Percentiles rank a stretch among this genome's conserved stretches.
These are phyloP conservation scores for Steccherinum ochraceum DNA, from an alignment of 768 basidiomycete species.

Conservation along the genomic window DNA sequence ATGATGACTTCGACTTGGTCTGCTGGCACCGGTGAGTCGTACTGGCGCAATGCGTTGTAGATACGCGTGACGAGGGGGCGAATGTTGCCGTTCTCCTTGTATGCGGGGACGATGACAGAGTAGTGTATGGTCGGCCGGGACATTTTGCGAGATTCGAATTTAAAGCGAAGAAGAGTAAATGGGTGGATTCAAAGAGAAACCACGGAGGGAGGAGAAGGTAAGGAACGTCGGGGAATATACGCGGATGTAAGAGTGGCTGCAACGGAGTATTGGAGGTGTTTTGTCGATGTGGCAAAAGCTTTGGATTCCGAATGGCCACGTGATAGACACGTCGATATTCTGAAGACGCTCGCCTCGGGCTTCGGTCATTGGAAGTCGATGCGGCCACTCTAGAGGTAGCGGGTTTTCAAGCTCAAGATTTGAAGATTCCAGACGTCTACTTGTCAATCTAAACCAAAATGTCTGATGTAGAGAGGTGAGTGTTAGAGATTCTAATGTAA, in stretches of 20 bases:
- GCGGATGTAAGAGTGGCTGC: not conserved
- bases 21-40: slow-evolving; percentile 21
- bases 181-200: too few relatives aligned
- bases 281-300: not conserved
- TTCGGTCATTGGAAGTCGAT: too few relatives aligned
- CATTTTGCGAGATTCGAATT: slow-evolving; percentile 2
- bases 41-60: slow-evolving; percentile 19
- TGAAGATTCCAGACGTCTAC: too few relatives aligned
- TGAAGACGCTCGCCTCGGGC: too few relatives aligned
- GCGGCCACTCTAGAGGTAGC: too few relatives aligned
- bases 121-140: slow-evolving; percentile 13
- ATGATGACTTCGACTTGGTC: slow-evolving; percentile 21
- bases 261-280: not conserved
- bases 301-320: too few relatives aligned
- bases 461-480: too few relatives aligned
- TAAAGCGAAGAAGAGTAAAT: too few relatives aligned
- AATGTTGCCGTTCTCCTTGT: slow-evolving; percentile 22
- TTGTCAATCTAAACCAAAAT: too few relatives aligned
- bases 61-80: slow-evolving; percentile 24
- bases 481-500: too few relatives aligned
- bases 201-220: not conserved
- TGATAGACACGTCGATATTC: too few relatives aligned
- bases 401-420: too few relatives aligned
- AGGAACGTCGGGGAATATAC: not conserved
- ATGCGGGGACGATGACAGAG: slow-evolving; percentile 24